Base-by-base conservation (phyloP, 257 asterid genomes). In the Solanum gandarillasii region DNA sequence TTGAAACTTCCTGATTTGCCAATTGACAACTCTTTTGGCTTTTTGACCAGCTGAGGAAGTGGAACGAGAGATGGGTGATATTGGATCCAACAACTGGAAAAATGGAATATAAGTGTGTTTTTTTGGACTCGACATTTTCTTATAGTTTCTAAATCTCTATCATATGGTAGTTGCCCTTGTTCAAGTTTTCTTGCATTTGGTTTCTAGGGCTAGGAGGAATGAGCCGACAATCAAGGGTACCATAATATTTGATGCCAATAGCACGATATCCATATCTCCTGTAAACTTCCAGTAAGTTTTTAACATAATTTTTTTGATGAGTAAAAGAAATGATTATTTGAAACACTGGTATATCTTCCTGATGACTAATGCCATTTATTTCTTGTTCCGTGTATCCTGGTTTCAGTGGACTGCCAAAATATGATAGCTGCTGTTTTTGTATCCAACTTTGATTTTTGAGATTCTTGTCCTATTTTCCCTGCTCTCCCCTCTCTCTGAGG, bases 51-150 rank as follows among this genome's bases (percentile, higher is more conserved):
- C 94, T 97, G 88, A 91, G 96, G 91, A 97, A 96, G 88, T 97
- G 99, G 99, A 97, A 97, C 41, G 99, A 97, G 91, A 94, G 99
- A 93, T 97, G 99, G 99, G 98, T 97, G 91, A 94, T 94, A 90
- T 92, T 97, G 88, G 99, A 97, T 90, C 99, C 99, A 86, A 96
- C 99, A 87, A 95, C 99, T 75, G 99, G 99, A 89, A 96, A 93
- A 90, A 97, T 96, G 99, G 99, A 96, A 90, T 97, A 97, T 93
- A 97, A 97, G 99, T 97, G 92, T 91, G 96, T 85, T 88, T 52
- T 88, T 35, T 75, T 83, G 67, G 43, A 46, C 46, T 74, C 48
- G 38, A 86, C 60, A 27, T 68, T 76, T n/a, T 34, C 87, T 67
- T 81, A 39, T 85, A 36, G 20, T 71, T 73, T 12, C 72, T 39